phyloP scores from a whole-genome alignment of 805 yeast species.

The Ogataea nitratoaversa region DNA sequence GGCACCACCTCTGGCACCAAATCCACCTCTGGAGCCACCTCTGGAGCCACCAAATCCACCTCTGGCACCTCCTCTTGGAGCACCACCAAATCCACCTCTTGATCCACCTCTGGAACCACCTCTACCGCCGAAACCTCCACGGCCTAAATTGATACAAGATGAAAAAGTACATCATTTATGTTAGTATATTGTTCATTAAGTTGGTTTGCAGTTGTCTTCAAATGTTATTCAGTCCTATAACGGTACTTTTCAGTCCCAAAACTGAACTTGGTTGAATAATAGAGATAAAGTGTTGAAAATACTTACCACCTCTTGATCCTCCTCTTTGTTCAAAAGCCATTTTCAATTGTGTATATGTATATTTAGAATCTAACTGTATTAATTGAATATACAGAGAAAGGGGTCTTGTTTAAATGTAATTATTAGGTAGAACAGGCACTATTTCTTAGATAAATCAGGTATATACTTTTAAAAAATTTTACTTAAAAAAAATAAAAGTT shows the following conservation, averaged over 20 bases:
- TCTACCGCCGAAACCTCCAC: slow-evolving; percentile 26
- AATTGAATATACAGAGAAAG: slow-evolving; percentile 1
- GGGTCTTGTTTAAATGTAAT: not conserved
- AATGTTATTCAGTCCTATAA: not conserved
- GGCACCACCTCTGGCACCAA: slow-evolving; percentile 45
- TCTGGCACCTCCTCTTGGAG: slow-evolving; percentile 49
- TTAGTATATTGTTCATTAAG: slow-evolving; percentile 1
- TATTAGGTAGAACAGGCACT: too few species aligned
- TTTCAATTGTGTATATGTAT: slow-evolving; percentile 16
- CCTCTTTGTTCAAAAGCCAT: slow-evolving; percentile 59
- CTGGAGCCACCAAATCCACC: slow-evolving; percentile 32
- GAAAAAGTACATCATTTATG: not conserved
- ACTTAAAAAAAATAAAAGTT: not conserved
- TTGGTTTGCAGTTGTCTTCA: too few species aligned
- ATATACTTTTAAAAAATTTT: not conserved
- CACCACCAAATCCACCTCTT: slow-evolving; percentile 45
- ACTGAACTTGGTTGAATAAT: not conserved
- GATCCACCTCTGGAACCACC: slow-evolving; percentile 33
- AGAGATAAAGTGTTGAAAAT: not conserved
- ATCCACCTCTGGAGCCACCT: slow-evolving; percentile 50
- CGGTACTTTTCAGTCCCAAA: not conserved
- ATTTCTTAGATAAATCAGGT: not conserved
- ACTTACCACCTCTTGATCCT: slow-evolving; percentile 43
- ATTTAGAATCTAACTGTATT: not conserved
- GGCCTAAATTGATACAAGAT: slow-evolving; percentile 10